Percentiles rank a stretch among this genome's conserved stretches.
phyloP scores from a whole-genome alignment of 805 yeast species.

The Ogataea polymorpha region DNA sequence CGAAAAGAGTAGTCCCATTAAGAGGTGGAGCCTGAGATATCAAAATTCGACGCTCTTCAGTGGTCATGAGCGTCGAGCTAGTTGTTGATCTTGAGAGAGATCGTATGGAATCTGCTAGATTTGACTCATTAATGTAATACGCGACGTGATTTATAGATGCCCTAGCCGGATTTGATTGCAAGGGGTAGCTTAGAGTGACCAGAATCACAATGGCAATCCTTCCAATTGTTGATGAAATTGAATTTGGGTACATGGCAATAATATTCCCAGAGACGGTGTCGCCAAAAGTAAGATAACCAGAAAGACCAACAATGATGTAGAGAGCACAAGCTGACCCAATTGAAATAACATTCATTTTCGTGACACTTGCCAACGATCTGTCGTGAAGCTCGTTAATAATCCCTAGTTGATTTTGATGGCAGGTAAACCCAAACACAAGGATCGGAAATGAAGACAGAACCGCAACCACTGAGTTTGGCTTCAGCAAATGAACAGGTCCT shows the following conservation, averaged over 20 bases:
- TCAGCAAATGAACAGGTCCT: constrained; percentile 49
- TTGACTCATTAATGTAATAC: constrained; percentile 40
- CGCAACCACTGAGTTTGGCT: constrained; percentile 44
- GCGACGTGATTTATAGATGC: constrained; percentile 74
- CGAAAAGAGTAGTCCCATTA: constrained; percentile 13
- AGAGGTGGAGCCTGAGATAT: constrained; percentile 8
- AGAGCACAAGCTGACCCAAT: constrained; percentile 58
- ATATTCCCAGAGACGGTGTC: constrained; percentile 74
- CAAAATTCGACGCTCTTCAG: constrained; percentile 18
- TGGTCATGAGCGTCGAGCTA: constrained; percentile 11
- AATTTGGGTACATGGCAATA: constrained; percentile 69
- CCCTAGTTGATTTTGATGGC: constrained; percentile 93
- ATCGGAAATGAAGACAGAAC: constrained; percentile 82
- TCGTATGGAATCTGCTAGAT: constrained; percentile 23
- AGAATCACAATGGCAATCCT: constrained; percentile 74
- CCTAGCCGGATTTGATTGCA: constrained; percentile 89
- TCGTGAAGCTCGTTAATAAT: constrained; percentile 76
- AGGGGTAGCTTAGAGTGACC: constrained; percentile 81
- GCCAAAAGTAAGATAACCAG: constrained; percentile 89
- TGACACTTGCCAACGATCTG: constrained; percentile 45
- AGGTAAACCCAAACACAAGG: constrained; percentile 90
- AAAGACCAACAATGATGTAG: constrained; percentile 69
- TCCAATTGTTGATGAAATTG: constrained; percentile 70
- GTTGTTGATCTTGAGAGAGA: constrained; percentile 22
- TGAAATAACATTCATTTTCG: constrained; percentile 48